A percentile compares a stretch with the other conserved stretches of the same genome.
Conservation (phyloP, 805 yeast species). For the Naumovozyma dairenensis region DNA sequence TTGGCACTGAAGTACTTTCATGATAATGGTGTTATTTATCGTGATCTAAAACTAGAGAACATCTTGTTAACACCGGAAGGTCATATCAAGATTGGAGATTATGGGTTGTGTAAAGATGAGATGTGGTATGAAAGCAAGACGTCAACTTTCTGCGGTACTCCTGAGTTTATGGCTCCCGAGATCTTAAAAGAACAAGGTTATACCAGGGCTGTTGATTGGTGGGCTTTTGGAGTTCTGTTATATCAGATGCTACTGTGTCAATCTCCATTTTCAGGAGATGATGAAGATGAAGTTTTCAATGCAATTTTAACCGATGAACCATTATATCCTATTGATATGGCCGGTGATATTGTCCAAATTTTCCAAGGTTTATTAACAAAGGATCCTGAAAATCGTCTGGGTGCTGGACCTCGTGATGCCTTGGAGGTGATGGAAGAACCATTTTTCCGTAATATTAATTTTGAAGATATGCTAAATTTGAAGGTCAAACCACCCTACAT, state of each 20-base stretch:
- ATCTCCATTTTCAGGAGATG: slow-evolving; percentile 96
- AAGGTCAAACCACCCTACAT: slow-evolving; percentile 79
- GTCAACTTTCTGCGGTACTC: slow-evolving; percentile 96
- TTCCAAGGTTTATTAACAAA: slow-evolving; percentile 84
- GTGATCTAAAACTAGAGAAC: slow-evolving; percentile 93
- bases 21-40: slow-evolving; percentile 89
- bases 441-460: slow-evolving; percentile 80
- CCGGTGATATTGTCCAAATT: slow-evolving; percentile 89
- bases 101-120: slow-evolving; percentile 91
- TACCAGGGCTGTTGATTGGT: slow-evolving; percentile 96
- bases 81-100: slow-evolving; percentile 93
- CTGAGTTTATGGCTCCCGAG: slow-evolving; percentile 99
- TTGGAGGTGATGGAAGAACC: slow-evolving; percentile 91
- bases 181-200: slow-evolving; percentile 87
- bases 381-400: slow-evolving; percentile 77
- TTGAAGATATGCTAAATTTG: slow-evolving; percentile 70
- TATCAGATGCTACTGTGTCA: slow-evolving; percentile 95
- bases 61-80: slow-evolving; percentile 83
- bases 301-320: slow-evolving; percentile 96
- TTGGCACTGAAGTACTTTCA: slow-evolving; percentile 88
- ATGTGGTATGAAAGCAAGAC: slow-evolving; percentile 83
- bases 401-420: slow-evolving; percentile 84
- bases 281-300: slow-evolving; percentile 92
- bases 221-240: slow-evolving; percentile 96
- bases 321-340: slow-evolving; percentile 93